Base-by-base conservation (phyloP, 163 green algal genomes). In the Volvox carteri region DNA sequence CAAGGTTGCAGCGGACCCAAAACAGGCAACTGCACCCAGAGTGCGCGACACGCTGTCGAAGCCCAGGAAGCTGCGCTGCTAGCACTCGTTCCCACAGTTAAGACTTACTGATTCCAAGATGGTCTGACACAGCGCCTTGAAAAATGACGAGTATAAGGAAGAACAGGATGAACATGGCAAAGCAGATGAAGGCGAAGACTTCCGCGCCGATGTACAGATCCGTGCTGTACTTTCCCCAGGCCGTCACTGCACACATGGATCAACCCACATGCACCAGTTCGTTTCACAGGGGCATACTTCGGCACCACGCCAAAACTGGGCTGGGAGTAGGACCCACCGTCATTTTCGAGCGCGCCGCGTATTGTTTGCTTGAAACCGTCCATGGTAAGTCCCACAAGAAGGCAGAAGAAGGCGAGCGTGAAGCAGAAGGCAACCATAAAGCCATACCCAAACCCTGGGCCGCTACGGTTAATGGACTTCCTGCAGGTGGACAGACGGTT, bases 81-180 rank as follows among this genome's bases (percentile, higher is more conserved):
- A n/a, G n/a, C n/a, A n/a, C n/a, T n/a, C n/a, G n/a, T n/a, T n/a
- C n/a, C n/a, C n/a, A n/a, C n/a, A n/a, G n/a, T n/a, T n/a, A n/a
- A n/a, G 46, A 78, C 85, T 93, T 83, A 93, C 90, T 76, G 9
- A 93, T 93, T 25, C 90, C 90, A n/a, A 93, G 86, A n/a, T 93
- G 90, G 50, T 91, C 86, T 1, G 60, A 79, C 11, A 93, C 72
- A 39, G 84, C 86, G 35, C 14, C n/a, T 58, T 93, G 90, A 12
- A 93, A 76, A 30, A 91, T 79, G 44, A 93, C 84, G 8, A 93
- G 83, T 4, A 56, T 79, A 33, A 93, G 79, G 46, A 78, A 87
- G 67, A 93, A 93, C 4, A 93, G 9, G 3, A 93, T 74, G 56
- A 91, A 86, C 75, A 78, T 90, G 44, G 48, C 67, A 60, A 90